Base-by-base conservation (phyloP, 2,329 filamentous ascomycete genomes). In the Trichoderma sp. region DNA sequence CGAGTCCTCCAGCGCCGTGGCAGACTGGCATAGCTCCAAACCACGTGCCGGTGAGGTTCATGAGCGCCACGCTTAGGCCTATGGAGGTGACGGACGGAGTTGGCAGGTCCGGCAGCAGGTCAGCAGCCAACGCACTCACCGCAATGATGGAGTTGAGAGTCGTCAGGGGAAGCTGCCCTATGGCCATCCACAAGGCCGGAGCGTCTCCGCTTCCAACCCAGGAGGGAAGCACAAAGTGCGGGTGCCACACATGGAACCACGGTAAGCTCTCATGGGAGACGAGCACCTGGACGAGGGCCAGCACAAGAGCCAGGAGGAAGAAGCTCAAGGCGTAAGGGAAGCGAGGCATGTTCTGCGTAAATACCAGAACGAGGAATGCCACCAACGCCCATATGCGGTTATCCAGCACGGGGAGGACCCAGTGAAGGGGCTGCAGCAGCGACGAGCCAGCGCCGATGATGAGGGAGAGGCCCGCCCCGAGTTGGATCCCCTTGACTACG, bases 1-100 rank as follows among this genome's bases (percentile, higher is more conserved):
- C 96, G 0, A 98, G 85, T 0, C 95, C 95, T 3, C 95, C 95
- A 0, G 94, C 94, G 6, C 95, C 95, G 79, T 98, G 96, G 78
- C 96, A 98, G 4, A 96, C 90, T 3, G 95, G 96, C 96, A 98
- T 98, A 6, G 92, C 92, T 62, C 95, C 95, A 77, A 97, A 97
- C 93, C 93, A 97, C 77, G 93, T 95, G 18, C 92, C 92, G 1
- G 92, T 80, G 4, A 98, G 83, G 79, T 98, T 98, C 89, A 97
- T 97, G 2, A 85, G 77, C 0, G 91, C 91, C 4, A 98, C 93
- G 70, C 93, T 97, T 73, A 95, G 80, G 1, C 95, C 95, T 34
- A 98, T 85, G 0, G 90, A 86, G 0, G 93, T 95, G 6, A 94
- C 91, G 0, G 89, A 89, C 0, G 94, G 93, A 0, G 90, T 75